A percentile compares a stretch with the other conserved stretches of the same genome.
Conservation (phyloP, 768 basidiomycete species). For the Collybiopsis confluens region DNA sequence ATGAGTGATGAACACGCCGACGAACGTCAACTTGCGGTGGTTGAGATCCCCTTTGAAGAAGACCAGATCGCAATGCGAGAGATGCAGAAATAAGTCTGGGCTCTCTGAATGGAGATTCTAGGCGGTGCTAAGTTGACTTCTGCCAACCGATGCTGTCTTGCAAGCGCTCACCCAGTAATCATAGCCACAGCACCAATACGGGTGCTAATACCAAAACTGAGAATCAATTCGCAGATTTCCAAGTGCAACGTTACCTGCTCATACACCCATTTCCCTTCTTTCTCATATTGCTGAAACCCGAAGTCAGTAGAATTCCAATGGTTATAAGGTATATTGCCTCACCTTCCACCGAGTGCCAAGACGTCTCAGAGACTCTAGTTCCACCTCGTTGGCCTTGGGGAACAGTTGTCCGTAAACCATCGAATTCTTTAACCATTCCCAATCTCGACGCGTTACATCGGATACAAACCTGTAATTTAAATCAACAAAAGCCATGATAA, state of each 20-base stretch:
- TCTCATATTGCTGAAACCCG: slow-evolving; percentile 72
- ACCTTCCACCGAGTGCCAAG: slow-evolving; percentile 92
- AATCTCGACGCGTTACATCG: slow-evolving; percentile 90
- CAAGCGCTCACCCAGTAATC: no score
- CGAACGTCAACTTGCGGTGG: slow-evolving; percentile 74
- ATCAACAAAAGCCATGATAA: no score
- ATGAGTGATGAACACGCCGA: no score
- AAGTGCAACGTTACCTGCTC: no score
- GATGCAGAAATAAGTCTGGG: slow-evolving; percentile 88
- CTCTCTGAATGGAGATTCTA: slow-evolving; percentile 84
- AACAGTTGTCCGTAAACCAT: slow-evolving; percentile 93
- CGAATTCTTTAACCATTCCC: slow-evolving; percentile 86
- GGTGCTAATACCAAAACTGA: no score
- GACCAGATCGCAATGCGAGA: slow-evolving; percentile 86
- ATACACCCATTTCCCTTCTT: slow-evolving; percentile 89
- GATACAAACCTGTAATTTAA: slow-evolving; percentile 41
- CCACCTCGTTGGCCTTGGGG: slow-evolving; percentile 73
- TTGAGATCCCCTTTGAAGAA: slow-evolving; percentile 94
- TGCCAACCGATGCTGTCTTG: no score
- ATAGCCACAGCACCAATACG: slow-evolving; percentile 96
- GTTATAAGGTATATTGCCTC: slow-evolving; percentile 4
- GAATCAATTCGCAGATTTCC: no score
- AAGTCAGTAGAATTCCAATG: slow-evolving; percentile 2
- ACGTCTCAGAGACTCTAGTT: slow-evolving; percentile 74
- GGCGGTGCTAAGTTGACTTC: no score